These are phyloP conservation scores for Dactylellina leptospora DNA, from an alignment of 2,329 filamentous ascomycete species.

Conservation along the genomic window DNA sequence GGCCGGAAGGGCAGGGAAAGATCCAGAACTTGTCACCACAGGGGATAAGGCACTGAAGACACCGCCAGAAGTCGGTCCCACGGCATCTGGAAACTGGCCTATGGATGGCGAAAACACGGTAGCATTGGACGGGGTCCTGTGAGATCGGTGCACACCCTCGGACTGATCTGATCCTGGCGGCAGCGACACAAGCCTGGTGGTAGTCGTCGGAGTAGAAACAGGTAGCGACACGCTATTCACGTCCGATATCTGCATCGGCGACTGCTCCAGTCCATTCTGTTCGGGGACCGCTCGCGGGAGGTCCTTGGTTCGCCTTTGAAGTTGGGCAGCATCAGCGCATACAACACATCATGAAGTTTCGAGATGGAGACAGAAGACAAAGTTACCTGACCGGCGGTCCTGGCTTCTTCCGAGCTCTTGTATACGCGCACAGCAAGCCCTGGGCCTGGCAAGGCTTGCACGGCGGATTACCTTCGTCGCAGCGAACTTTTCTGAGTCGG, in stretches of 20 bases:
- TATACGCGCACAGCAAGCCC: constrained; percentile 52
- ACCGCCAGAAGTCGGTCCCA: constrained; percentile 26
- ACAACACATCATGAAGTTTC: constrained; percentile 33
- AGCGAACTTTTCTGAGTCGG: constrained; percentile 47
- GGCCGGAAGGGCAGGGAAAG: constrained; percentile 45
- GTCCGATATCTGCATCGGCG: constrained; percentile 52
- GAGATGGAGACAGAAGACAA: constrained; percentile 1
- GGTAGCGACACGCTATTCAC: constrained; percentile 17
- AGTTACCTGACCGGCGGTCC: constrained; percentile 52
- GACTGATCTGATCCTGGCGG: constrained; percentile 52
- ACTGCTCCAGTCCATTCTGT: constrained; percentile 50
- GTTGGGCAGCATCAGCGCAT: constrained; percentile 31
- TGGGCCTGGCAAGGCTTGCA: constrained; percentile 53
- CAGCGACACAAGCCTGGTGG: constrained; percentile 46
- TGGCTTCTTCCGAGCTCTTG: constrained; percentile 51
- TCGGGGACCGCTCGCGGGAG: constrained; percentile 46
- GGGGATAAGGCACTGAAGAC: constrained; percentile 46
- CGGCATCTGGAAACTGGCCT: constrained; percentile 42
- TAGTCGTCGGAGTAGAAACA: constrained; percentile 38
- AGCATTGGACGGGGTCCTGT: constrained; percentile 48
- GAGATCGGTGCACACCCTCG: constrained; percentile 49
- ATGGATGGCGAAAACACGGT: constrained; percentile 36
- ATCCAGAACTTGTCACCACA: constrained; percentile 43
- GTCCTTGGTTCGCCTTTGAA: constrained; percentile 46
- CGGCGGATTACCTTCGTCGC: constrained; percentile 52